These are phyloP conservation scores for Silene uniflora DNA, from an alignment of 148 eudicot species.

Conservation along the genomic window DNA sequence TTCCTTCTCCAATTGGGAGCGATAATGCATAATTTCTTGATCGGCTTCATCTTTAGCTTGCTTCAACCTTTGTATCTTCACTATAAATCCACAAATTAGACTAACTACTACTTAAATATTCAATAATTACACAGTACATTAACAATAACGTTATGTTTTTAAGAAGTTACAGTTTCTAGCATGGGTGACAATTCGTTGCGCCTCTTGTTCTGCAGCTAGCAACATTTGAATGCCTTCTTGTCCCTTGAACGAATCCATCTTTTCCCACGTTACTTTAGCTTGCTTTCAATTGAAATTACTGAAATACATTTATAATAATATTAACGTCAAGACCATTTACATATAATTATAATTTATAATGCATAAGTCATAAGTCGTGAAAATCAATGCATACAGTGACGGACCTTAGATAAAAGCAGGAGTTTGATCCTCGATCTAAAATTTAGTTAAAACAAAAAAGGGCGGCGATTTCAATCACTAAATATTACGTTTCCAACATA, in stretches of 20 bases:
- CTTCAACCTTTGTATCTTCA: slow-evolving; percentile 41
- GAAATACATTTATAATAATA: too few species aligned
- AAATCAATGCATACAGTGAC: too few species aligned
- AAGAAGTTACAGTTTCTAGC: slow-evolving; percentile 45
- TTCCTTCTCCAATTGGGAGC: slow-evolving; percentile 48
- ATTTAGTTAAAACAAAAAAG: too few species aligned
- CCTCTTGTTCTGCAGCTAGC: slow-evolving; percentile 62
- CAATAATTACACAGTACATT: background rate
- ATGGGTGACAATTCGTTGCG: slow-evolving; percentile 48
- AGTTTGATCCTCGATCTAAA: too few species aligned
- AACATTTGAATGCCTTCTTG: slow-evolving; percentile 69
- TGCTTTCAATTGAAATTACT: background rate
- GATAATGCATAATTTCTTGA: slow-evolving; percentile 40
- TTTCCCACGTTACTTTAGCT: background rate
- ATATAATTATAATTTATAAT: too few species aligned
- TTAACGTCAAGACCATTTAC: too few species aligned
- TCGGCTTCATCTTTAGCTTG: slow-evolving; percentile 69
- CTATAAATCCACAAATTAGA: slow-evolving; percentile 20
- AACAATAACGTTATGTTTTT: background rate
- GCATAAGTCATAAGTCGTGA: too few species aligned
- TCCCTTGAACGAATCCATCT: slow-evolving; percentile 50
- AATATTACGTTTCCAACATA: too few species aligned
- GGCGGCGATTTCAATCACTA: too few species aligned
- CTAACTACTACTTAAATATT: background rate
- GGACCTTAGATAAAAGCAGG: too few species aligned